phyloP scores from a whole-genome alignment of 345 rosid species.

The Boechera divaricarpa region DNA sequence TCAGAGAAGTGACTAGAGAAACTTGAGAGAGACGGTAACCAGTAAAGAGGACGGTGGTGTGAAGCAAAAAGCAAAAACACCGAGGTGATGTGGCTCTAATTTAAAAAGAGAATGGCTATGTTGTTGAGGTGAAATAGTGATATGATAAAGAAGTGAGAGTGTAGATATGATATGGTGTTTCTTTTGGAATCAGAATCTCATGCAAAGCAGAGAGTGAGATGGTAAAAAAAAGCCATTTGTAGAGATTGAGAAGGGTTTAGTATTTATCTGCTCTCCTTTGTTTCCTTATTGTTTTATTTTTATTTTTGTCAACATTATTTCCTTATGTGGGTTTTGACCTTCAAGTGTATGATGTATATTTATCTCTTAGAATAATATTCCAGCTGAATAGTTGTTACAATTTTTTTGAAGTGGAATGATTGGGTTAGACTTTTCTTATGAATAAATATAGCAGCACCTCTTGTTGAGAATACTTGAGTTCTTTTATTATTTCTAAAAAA shows the following conservation, averaged over 20 bases:
- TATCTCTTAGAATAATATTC: slow-evolving; percentile 22
- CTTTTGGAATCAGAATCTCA: slow-evolving; percentile 30
- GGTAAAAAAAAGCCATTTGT: slow-evolving; percentile 20
- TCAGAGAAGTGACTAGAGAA: slow-evolving; percentile 34
- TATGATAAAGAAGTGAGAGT: slow-evolving; percentile 25
- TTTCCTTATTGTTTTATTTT: background rate
- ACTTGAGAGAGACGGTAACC: background rate
- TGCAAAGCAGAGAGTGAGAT: slow-evolving; percentile 31
- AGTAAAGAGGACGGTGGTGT: slow-evolving; percentile 18
- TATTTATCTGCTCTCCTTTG: slow-evolving; percentile 21
- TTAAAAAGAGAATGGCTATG: slow-evolving; percentile 24
- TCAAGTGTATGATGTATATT: slow-evolving; percentile 42
- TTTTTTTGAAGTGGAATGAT: slow-evolving; percentile 25
- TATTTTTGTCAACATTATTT: slow-evolving; percentile 3
- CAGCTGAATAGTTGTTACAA: slow-evolving; percentile 13
- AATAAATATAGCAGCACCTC: slow-evolving; percentile 1
- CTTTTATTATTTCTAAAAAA: background rate
- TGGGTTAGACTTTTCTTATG: background rate
- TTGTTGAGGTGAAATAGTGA: slow-evolving; percentile 28
- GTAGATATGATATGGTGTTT: slow-evolving; percentile 27
- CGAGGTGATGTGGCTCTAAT: slow-evolving; percentile 26
- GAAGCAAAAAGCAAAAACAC: slow-evolving; percentile 31
- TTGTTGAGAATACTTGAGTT: background rate
- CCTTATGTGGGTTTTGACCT: slow-evolving; percentile 29
- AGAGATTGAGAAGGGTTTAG: slow-evolving; percentile 33